Percentiles rank a stretch among this genome's conserved stretches.
These are phyloP conservation scores for Cyclaneusma minus DNA, from an alignment of 2,329 filamentous ascomycete species.

Conservation along the genomic window DNA sequence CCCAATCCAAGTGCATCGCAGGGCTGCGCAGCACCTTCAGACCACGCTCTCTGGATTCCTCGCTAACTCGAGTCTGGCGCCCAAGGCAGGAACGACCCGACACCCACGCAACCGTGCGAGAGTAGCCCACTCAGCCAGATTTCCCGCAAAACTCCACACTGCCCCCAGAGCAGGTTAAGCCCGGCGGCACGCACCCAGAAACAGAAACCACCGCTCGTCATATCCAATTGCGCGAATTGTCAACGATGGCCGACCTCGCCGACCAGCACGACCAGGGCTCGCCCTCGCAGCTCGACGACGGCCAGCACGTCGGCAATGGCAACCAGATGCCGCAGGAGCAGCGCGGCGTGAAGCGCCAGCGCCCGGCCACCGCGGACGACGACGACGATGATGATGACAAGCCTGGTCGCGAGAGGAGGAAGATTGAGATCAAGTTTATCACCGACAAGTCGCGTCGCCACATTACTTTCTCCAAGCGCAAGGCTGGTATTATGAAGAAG, in stretches of 20 bases:
- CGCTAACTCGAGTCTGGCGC: too few relatives aligned
- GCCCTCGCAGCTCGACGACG: slow-evolving; percentile 58
- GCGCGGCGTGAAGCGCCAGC: slow-evolving; percentile 80
- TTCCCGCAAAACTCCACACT: too few relatives aligned
- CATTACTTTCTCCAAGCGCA: slow-evolving; percentile 99
- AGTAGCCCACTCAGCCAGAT: too few relatives aligned
- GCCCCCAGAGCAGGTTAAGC: slow-evolving; percentile 19
- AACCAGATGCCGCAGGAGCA: slow-evolving; percentile 40
- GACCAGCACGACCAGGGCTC: slow-evolving; percentile 65
- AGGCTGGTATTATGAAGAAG: slow-evolving; percentile 99
- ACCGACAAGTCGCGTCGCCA: slow-evolving; percentile 98
- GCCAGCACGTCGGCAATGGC: slow-evolving; percentile 60
- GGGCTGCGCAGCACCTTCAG: too few relatives aligned
- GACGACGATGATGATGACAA: slow-evolving; percentile 98
- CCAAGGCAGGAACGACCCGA: too few relatives aligned
- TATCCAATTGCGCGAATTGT: slow-evolving; percentile 14
- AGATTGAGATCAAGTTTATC: slow-evolving; percentile 99
- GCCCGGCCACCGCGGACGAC: slow-evolving; percentile 72
- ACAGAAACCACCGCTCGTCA: slow-evolving; percentile 18
- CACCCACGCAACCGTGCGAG: too few relatives aligned
- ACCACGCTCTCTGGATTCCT: too few relatives aligned
- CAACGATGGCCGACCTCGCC: slow-evolving; percentile 62
- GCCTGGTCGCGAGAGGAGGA: slow-evolving; percentile 90
- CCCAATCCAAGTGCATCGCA: too few relatives aligned
- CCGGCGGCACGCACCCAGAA: slow-evolving; percentile 19